phyloP scores from a whole-genome alignment of 176 grass and related monocot genomes.

The Elymus sibiricus region DNA sequence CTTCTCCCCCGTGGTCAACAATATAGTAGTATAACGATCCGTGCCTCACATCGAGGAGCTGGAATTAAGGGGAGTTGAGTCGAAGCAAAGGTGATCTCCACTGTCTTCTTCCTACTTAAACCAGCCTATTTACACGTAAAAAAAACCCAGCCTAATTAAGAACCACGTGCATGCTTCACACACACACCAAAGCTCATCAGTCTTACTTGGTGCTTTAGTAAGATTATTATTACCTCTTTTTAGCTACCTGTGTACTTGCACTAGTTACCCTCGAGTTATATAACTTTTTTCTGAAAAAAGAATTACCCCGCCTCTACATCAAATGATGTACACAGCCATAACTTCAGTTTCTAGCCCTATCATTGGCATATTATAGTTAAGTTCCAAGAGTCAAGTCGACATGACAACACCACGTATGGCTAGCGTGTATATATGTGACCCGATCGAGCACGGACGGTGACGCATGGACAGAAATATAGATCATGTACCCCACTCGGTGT shows the following conservation, averaged over 20 bases:
- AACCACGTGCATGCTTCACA: constrained; percentile 35
- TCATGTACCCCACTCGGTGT: constrained; percentile 21
- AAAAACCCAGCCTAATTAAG: constrained; percentile 11
- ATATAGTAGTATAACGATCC: neutral
- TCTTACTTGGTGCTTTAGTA: constrained; percentile 7
- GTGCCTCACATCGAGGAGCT: constrained; percentile 15
- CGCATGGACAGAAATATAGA: constrained; percentile 7
- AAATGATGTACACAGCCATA: too few species aligned
- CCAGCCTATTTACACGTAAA: neutral
- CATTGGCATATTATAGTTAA: neutral
- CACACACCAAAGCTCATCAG: constrained; percentile 16
- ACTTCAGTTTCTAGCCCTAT: neutral
- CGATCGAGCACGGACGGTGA: neutral
- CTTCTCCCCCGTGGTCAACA: constrained; percentile 16
- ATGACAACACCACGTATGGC: neutral
- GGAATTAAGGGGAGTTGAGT: constrained; percentile 33
- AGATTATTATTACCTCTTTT: neutral
- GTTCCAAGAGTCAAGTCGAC: neutral
- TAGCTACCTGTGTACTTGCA: neutral
- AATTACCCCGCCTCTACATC: too few species aligned
- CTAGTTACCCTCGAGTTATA: neutral
- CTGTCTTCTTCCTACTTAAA: constrained; percentile 10
- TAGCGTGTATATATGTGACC: neutral
- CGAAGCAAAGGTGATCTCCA: constrained; percentile 37
- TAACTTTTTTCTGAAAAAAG: too few species aligned